A percentile compares a stretch with the other conserved stretches of the same genome.
These are phyloP conservation scores for Endocladia muricata DNA, from an alignment of 31 red algal genomes.

Conservation along the genomic window DNA sequence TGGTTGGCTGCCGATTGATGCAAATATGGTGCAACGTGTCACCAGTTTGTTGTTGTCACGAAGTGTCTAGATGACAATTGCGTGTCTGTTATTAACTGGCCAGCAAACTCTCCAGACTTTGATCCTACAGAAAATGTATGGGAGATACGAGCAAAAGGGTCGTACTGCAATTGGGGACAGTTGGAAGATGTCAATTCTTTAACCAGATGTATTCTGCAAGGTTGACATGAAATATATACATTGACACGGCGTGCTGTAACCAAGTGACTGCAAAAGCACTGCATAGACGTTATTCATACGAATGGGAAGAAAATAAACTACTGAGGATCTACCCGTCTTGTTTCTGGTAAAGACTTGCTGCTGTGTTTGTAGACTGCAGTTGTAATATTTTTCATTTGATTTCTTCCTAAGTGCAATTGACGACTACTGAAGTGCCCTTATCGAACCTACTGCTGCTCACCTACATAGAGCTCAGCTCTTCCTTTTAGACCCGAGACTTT, in stretches of 20 bases:
- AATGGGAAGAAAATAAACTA: background rate
- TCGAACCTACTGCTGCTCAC: background rate
- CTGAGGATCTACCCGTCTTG: background rate
- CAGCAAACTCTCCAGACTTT: background rate
- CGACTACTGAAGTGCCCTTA: background rate
- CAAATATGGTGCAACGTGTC: background rate
- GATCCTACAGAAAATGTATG: background rate
- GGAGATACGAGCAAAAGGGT: background rate
- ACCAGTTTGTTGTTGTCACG: background rate
- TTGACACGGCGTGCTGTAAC: background rate
- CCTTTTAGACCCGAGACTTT: background rate
- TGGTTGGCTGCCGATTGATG: background rate
- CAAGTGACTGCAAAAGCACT: background rate
- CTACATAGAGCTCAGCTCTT: background rate
- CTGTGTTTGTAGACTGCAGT: background rate
- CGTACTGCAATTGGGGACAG: background rate
- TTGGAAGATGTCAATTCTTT: background rate
- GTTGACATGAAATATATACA: background rate
- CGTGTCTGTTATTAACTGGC: background rate
- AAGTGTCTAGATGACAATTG: background rate
- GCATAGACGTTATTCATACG: background rate
- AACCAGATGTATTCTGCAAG: background rate
- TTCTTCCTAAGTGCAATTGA: background rate
- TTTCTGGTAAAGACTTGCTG: background rate
- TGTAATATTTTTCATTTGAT: background rate